A percentile compares a stretch with the other conserved stretches of the same genome.
These are phyloP conservation scores for Leptosphaerulina australis DNA, from an alignment of 2,329 filamentous ascomycete genomes.

Conservation along the genomic window DNA sequence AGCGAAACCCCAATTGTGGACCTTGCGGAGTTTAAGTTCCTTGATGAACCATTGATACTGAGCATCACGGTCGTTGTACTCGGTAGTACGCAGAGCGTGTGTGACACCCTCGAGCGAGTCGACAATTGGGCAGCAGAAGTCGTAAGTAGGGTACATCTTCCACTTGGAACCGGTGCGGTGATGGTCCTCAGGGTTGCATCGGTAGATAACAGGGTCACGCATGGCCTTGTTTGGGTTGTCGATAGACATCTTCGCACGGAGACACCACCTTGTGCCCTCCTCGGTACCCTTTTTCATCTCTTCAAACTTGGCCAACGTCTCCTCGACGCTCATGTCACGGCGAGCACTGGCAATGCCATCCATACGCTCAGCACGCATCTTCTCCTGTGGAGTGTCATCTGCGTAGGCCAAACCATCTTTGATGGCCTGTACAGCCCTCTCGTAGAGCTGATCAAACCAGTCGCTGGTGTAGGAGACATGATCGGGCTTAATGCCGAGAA, in stretches of 20 bases:
- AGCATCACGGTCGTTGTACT: slow-evolving; percentile 85
- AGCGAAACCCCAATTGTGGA: slow-evolving; percentile 85
- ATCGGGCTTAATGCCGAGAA: slow-evolving; percentile 92
- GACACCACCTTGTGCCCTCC: slow-evolving; percentile 83
- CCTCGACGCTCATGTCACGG: slow-evolving; percentile 78
- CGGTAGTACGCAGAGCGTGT: slow-evolving; percentile 80
- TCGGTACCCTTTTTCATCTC: slow-evolving; percentile 89
- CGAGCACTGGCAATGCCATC: slow-evolving; percentile 81
- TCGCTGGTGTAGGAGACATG: slow-evolving; percentile 88
- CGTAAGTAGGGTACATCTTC: slow-evolving; percentile 89
- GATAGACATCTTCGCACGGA: slow-evolving; percentile 90
- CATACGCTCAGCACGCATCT: slow-evolving; percentile 84
- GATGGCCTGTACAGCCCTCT: slow-evolving; percentile 83
- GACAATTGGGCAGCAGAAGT: slow-evolving; percentile 82
- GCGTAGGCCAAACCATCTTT: slow-evolving; percentile 88
- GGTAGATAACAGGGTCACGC: slow-evolving; percentile 96
- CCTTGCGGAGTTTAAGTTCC: slow-evolving; percentile 72
- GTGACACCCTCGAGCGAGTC: slow-evolving; percentile 83
- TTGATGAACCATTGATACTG: slow-evolving; percentile 88
- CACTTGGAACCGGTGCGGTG: slow-evolving; percentile 79
- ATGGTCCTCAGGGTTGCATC: slow-evolving; percentile 77
- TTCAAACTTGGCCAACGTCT: slow-evolving; percentile 84
- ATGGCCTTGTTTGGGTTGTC: slow-evolving; percentile 95
- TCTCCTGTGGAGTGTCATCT: slow-evolving; percentile 89
- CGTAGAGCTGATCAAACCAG: slow-evolving; percentile 91